Evolutionary conservation across 176 grass and related monocot genomes (phyloP), one percentile per base, ranked within the genome.

Genomic region (Alloteropsis semialata): DNA sequence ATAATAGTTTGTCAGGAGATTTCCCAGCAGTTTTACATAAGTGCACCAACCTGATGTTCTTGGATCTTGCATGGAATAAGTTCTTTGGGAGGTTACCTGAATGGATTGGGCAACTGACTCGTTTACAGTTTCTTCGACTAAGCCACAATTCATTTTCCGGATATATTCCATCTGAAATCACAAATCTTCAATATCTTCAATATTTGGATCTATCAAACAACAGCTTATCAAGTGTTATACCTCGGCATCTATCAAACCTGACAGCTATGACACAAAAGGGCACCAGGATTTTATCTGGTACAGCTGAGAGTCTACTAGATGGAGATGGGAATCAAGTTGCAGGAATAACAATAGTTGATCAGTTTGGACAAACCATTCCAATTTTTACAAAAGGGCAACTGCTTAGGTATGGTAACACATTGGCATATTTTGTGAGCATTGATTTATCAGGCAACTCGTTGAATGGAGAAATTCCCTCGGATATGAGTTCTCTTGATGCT

Each of bases 401-500:
- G 14, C 30, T 81, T 17, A 21, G 25, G 18, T 75, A 51, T 65
- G 34, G 24, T 6, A 45, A 8, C 0, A 27, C 0, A 28, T 41
- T 39, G 6, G 39, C 0, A 9, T 66, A 21, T 22, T 41, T 68
- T 0, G 67, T 53, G 16, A 76, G 42, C 44, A 57, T 88, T n/a
- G 85, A 91, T 45, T 38, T 91, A 16, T 91, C 89, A 38, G 27
- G 4, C 42, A 91, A 91, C 25, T 62, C 48, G 6, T 41, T 91
- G 13, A 7, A 7, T 10, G 89, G 81, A 55, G 44, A 57, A 6
- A 88, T 91, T 21, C 72, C 86, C 12, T 6, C 28, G 19, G 65
- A 81, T 27, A 38, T 92, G n/a, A 54, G 51, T 15, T 28, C 28
- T 2, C 81, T 92, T 8, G 19, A 36, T 25, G 58, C 19, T 19